Percentiles rank a stretch among this genome's conserved stretches.
Evolutionary conservation across 2,329 filamentous ascomycete genomes (phyloP).

Genomic region (Penicillium decumbens): DNA sequence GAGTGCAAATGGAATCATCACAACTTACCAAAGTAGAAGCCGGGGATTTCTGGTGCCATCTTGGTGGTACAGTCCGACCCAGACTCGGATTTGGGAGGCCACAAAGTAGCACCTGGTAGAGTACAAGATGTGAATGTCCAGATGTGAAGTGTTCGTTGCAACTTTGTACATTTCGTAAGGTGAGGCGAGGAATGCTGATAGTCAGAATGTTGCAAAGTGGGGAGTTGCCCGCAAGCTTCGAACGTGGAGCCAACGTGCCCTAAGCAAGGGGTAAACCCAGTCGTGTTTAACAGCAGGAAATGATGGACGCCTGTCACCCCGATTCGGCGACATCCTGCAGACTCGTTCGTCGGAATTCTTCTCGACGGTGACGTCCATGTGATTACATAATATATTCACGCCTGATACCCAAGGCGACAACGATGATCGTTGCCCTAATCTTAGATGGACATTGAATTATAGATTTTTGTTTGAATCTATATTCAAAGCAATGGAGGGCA

Average conservation of each 20-base stretch:
- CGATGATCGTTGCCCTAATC: background rate
- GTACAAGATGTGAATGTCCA: background rate
- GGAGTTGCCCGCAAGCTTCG: background rate
- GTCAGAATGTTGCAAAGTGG: background rate
- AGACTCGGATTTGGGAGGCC: background rate
- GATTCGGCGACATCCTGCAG: background rate
- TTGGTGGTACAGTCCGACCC: background rate
- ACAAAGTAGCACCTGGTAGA: background rate
- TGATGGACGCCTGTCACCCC: background rate
- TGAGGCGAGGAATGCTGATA: background rate
- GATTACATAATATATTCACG: slow-evolving; percentile 2
- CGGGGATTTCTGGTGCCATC: slow-evolving; percentile 33
- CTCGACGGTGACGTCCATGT: slow-evolving; percentile 51
- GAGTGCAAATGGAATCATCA: background rate
- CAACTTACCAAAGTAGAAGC: slow-evolving; percentile 33
- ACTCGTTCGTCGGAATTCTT: background rate
- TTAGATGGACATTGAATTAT: too few species aligned
- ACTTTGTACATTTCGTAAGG: background rate
- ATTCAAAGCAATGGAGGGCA: too few species aligned
- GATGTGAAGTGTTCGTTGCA: background rate
- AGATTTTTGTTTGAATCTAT: too few species aligned
- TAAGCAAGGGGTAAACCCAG: background rate
- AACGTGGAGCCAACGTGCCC: background rate
- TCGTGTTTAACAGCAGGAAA: background rate
- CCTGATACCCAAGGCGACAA: background rate